phyloP scores from a whole-genome alignment of 2,329 filamentous ascomycete species.

The Diplodia scrobiculata region DNA sequence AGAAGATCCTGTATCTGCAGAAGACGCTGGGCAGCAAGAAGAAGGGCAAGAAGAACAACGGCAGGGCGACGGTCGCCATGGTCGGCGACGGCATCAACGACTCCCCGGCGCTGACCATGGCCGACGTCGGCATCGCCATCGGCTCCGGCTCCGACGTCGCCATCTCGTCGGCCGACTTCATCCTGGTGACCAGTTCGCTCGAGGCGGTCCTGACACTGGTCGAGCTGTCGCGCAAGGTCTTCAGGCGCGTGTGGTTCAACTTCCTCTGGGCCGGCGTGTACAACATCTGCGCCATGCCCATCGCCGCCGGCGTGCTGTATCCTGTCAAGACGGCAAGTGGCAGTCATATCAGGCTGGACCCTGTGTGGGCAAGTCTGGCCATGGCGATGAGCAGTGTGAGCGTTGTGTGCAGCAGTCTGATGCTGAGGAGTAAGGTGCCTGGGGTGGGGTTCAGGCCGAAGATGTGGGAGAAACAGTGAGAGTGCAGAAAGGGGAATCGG shows the following conservation, averaged over 20 bases:
- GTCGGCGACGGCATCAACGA: conserved; percentile 89
- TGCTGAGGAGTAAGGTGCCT: conserved; percentile 59
- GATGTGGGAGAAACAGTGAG: neutral
- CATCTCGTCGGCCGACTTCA: conserved; percentile 78
- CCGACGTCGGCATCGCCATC: conserved; percentile 81
- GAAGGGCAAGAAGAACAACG: conserved; percentile 25
- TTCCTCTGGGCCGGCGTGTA: conserved; percentile 85
- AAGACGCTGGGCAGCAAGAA: conserved; percentile 37
- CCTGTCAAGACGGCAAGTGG: conserved; percentile 55
- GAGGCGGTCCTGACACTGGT: conserved; percentile 71
- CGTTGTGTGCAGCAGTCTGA: conserved; percentile 79
- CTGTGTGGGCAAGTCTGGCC: conserved; percentile 84
- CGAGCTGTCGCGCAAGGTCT: conserved; percentile 69
- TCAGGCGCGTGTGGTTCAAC: conserved; percentile 78
- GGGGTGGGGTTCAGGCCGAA: conserved; percentile 48
- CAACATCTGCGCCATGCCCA: conserved; percentile 74
- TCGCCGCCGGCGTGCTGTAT: conserved; percentile 80
- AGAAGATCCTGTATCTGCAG: conserved; percentile 62
- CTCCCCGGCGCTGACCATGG: conserved; percentile 74
- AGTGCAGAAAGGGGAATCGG: too few species aligned
- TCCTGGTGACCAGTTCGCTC: conserved; percentile 72
- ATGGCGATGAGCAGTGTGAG: conserved; percentile 93
- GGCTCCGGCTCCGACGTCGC: conserved; percentile 81
- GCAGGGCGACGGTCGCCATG: conserved; percentile 69
- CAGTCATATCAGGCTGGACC: conserved; percentile 66